These are phyloP conservation scores for Dispira simplex DNA, from an alignment of 192 early-diverging fungal genomes.

Conservation along the genomic window DNA sequence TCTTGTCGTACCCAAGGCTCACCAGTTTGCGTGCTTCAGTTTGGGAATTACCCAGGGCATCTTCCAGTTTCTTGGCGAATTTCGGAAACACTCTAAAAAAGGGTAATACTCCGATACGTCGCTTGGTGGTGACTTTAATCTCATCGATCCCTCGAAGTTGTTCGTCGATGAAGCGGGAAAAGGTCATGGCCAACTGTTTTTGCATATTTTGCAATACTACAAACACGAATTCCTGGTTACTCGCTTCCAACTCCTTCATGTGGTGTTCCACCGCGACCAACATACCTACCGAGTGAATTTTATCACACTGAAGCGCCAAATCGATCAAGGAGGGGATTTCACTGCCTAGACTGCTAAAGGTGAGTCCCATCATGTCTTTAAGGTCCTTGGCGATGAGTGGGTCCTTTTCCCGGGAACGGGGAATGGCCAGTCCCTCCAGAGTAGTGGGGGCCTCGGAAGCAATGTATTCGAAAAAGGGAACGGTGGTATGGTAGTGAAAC, in stretches of 20 bases:
- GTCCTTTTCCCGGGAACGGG: slow-evolving; percentile 7
- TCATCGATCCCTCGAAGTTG: slow-evolving; percentile 85
- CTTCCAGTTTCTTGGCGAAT: slow-evolving; percentile 61
- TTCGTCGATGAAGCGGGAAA: slow-evolving; percentile 73
- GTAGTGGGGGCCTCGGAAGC: neutral
- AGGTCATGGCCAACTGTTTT: slow-evolving; percentile 44
- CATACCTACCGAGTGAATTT: slow-evolving; percentile 66
- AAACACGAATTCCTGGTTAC: slow-evolving; percentile 53
- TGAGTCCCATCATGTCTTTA: slow-evolving; percentile 61
- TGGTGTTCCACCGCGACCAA: slow-evolving; percentile 60
- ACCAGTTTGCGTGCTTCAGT: slow-evolving; percentile 51
- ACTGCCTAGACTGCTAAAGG: slow-evolving; percentile 60
- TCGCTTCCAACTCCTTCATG: slow-evolving; percentile 46
- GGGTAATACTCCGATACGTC: slow-evolving; percentile 76
- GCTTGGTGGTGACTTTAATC: slow-evolving; percentile 73
- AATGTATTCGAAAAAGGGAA: slow-evolving; percentile 5
- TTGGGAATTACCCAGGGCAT: slow-evolving; percentile 32
- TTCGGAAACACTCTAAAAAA: slow-evolving; percentile 83
- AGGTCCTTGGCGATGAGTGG: slow-evolving; percentile 21
- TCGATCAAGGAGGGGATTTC: slow-evolving; percentile 63
- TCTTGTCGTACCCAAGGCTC: slow-evolving; percentile 61
- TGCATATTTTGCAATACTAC: slow-evolving; percentile 49
- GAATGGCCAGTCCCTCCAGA: neutral
- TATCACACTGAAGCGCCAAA: slow-evolving; percentile 53
- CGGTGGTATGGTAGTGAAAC: slow-evolving; percentile 44